Base-by-base conservation (phyloP, 2,329 filamentous ascomycete species). In the Fusarium oxysporum region DNA sequence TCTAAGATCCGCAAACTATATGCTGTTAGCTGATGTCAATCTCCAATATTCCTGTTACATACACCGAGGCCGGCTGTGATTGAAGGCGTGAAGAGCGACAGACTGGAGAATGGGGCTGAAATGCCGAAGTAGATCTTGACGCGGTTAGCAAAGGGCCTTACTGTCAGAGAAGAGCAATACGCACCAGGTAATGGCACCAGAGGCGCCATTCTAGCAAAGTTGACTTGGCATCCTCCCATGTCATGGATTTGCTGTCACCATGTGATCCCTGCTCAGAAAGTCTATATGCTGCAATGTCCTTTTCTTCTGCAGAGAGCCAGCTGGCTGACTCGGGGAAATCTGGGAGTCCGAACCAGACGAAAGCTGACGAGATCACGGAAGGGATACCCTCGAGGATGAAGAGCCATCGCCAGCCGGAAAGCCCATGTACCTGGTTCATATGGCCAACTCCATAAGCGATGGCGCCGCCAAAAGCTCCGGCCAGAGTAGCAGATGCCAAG, bases 381-480 rank as follows among this genome's bases (percentile, higher is more conserved):
- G 87, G 86, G 5, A 92, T 82, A 1, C 91, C 92, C 80, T 91
- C 88, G 21, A 90, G 82, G 51, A 90, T 85, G 68, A 88, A 88
- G 10, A 88, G 83, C 87, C 84, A 93, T 47, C 92, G 84, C 92
- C 92, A 94, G 1, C 89, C 92, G 5, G 86, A 84, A 25, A 90
- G 83, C 1, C 91, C 91, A 1, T 83, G 80, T 1, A 88, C 81
- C 6, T 88, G 86, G 68, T 93, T 89, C 88, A 94, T 91, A 74
- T 91, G 89, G 0, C 90, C 90, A 58, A 93, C 91, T 0, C 86
- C 91, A 62, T 91, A 93, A 0, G 92, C 92, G 8, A 94, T 87
- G 0, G 92, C 85, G 3, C 92, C 92, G 3, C 92, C 91, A 71
- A 89, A 93, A 3, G 92, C 92, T 8, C 92, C 92, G 0, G 91